phyloP scores from a whole-genome alignment of 768 basidiomycete genomes.

The Podaxis sp. region DNA sequence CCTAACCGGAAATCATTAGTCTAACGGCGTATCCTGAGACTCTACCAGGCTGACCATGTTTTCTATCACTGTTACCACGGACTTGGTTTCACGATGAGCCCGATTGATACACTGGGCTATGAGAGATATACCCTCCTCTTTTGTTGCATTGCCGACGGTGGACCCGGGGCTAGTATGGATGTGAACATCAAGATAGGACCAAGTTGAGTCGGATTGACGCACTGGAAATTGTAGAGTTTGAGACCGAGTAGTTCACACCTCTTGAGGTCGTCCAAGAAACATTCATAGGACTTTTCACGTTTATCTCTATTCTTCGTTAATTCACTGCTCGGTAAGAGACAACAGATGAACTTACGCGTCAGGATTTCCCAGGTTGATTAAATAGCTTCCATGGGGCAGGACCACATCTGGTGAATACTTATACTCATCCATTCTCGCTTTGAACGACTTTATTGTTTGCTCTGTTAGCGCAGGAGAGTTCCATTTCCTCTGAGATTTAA shows the following conservation, averaged over 20 bases:
- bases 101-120: conserved; percentile 76
- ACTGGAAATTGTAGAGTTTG: conserved; percentile 85
- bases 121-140: conserved; percentile 56
- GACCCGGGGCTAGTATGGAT: conserved; percentile 65
- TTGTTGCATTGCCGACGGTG: conserved; percentile 67
- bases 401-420: conserved; percentile 64
- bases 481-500: conserved; percentile 88
- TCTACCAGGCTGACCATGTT: conserved; percentile 63
- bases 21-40: not conserved
- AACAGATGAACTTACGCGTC: conserved; percentile 50
- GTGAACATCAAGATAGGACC: not conserved
- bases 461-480: conserved; percentile 56
- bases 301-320: conserved; percentile 45
- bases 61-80: conserved; percentile 69
- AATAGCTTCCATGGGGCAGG: conserved; percentile 83
- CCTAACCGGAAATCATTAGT: conserved; percentile 38
- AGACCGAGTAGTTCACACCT: conserved; percentile 79
- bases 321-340: not conserved
- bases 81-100: conserved; percentile 60
- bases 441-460: conserved; percentile 57
- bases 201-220: conserved; percentile 26
- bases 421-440: conserved; percentile 55
- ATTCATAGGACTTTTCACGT: conserved; percentile 69
- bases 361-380: conserved; percentile 83
- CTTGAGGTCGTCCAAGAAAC: conserved; percentile 81